phyloP scores from a whole-genome alignment of 148 eudicot genomes.

The Arbutus unedo region DNA sequence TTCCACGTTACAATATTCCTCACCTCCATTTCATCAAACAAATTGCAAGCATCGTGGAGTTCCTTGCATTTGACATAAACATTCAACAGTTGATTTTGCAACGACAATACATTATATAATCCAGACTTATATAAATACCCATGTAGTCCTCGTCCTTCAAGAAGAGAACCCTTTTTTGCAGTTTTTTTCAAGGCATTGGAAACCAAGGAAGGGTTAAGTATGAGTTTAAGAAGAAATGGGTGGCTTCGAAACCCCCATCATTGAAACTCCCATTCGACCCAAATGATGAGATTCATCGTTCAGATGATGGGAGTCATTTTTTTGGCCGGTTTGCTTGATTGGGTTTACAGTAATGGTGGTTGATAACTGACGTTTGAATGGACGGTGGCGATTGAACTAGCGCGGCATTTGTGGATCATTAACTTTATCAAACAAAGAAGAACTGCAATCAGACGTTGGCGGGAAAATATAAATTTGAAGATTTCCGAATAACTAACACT shows the following conservation, averaged over 20 bases:
- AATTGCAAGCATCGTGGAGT: conserved; percentile 23
- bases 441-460: background rate
- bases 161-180: conserved; percentile 24
- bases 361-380: conserved; percentile 26
- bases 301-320: background rate
- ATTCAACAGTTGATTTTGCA: conserved; percentile 46
- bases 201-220: conserved; percentile 23
- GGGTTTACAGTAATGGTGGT: background rate
- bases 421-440: background rate
- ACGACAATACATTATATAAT: conserved; percentile 21
- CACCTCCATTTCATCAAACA: conserved; percentile 65
- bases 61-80: conserved; percentile 40
- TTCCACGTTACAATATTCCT: conserved; percentile 56
- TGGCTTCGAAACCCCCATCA: conserved; percentile 8
- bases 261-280: conserved; percentile 18
- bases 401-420: conserved; percentile 24
- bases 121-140: conserved; percentile 42
- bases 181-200: conserved; percentile 35
- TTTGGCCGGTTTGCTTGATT: conserved; percentile 13
- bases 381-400: conserved; percentile 22
- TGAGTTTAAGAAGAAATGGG: conserved; percentile 16
- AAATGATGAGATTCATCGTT: background rate
- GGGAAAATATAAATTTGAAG: too few relatives aligned
- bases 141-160: conserved; percentile 35
- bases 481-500: too few relatives aligned